A percentile compares a stretch with the other conserved stretches of the same genome.
These are phyloP conservation scores for Annona cherimola DNA, from an alignment of 164 flowering plant species.

Conservation along the genomic window DNA sequence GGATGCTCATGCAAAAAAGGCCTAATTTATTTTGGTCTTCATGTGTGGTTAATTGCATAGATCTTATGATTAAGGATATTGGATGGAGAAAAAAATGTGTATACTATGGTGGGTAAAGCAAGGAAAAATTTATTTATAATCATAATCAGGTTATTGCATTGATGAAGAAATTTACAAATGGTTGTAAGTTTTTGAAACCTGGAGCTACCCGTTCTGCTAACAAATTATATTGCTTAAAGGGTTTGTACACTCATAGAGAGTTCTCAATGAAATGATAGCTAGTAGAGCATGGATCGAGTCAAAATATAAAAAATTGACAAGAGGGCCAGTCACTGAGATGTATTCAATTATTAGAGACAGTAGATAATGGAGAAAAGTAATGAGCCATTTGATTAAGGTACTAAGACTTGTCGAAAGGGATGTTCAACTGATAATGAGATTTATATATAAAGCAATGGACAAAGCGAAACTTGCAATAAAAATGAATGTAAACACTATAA, in stretches of 20 bases:
- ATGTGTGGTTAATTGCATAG: background rate
- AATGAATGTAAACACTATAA: background rate
- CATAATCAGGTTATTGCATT: background rate
- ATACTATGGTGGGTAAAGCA: background rate
- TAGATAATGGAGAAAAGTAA: background rate
- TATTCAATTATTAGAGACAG: background rate
- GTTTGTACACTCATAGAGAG: background rate
- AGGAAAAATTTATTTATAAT: background rate
- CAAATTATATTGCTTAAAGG: background rate
- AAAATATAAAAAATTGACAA: background rate
- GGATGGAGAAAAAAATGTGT: background rate
- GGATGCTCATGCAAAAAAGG: background rate
- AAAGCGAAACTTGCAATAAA: background rate
- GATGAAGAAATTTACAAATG: background rate
- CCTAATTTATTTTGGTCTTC: background rate
- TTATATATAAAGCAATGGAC: background rate
- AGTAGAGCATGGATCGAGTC: background rate
- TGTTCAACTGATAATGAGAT: background rate
- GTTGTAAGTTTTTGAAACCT: background rate
- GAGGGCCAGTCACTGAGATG: background rate
- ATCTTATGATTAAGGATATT: background rate
- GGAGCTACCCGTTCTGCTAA: background rate
- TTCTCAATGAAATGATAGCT: background rate
- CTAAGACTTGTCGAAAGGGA: background rate
- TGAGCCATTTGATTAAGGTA: background rate